Percentiles rank a stretch among this genome's conserved stretches.
Conservation (phyloP, 305 asterid genomes). For the Plantago coronopus region DNA sequence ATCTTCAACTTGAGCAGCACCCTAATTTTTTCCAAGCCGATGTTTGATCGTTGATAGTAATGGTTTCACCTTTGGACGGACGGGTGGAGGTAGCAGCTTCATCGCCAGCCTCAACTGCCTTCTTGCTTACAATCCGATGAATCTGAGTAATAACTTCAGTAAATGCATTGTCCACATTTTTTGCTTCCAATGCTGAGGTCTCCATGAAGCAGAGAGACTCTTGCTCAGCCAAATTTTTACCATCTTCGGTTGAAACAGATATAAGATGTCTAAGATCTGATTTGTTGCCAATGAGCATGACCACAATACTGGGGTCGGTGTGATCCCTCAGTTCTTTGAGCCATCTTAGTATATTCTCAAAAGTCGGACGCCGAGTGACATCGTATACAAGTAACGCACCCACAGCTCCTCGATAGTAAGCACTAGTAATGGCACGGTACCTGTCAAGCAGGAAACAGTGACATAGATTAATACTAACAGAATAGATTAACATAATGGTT, state of each 20-base stretch:
- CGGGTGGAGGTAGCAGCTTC: constrained; percentile 55
- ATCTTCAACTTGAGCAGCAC: constrained; percentile 60
- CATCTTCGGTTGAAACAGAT: constrained; percentile 67
- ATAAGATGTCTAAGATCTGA: constrained; percentile 85
- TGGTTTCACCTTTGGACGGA: constrained; percentile 64
- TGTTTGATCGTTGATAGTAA: constrained; percentile 49
- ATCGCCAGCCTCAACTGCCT: constrained; percentile 69
- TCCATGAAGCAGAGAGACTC: constrained; percentile 82
- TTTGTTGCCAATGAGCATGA: constrained; percentile 83
- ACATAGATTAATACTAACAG: constrained; percentile 3
- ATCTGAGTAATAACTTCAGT: constrained; percentile 65
- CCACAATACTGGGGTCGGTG: constrained; percentile 68
- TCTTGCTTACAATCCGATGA: constrained; percentile 50
- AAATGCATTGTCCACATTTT: constrained; percentile 65
- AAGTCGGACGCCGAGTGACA: constrained; percentile 65
- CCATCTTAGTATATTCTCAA: constrained; percentile 68
- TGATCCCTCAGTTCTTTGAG: constrained; percentile 71
- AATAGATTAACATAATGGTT: too few relatives aligned
- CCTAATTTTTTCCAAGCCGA: constrained; percentile 59
- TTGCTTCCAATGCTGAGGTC: constrained; percentile 80
- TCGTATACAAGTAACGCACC: constrained; percentile 83
- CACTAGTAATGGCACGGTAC: constrained; percentile 79
- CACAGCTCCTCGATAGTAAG: constrained; percentile 84
- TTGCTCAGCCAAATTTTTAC: constrained; percentile 58
- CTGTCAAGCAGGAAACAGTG: constrained; percentile 26